phyloP scores from a whole-genome alignment of 2,329 filamentous ascomycete genomes.

The Zymoseptoria passerinii region DNA sequence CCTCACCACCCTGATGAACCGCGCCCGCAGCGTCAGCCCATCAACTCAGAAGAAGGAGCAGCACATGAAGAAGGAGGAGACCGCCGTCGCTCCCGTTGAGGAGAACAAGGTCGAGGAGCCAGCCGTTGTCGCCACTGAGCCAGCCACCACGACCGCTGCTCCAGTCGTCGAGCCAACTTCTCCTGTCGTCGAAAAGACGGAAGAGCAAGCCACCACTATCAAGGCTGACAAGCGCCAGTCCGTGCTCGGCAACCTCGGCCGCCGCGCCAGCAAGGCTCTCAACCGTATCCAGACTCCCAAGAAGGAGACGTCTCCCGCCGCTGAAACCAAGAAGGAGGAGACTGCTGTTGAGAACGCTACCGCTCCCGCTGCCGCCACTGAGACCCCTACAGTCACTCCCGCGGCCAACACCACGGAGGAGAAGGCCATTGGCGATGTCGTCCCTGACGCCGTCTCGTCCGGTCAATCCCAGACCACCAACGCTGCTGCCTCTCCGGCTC shows the following conservation, averaged over 20 bases:
- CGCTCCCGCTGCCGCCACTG: slow-evolving; percentile 13
- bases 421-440: slow-evolving; percentile 25
- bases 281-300: slow-evolving; percentile 25
- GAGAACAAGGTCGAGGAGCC: slow-evolving; percentile 15
- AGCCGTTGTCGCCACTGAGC: slow-evolving; percentile 17
- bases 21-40: slow-evolving; percentile 31
- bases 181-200: slow-evolving; percentile 16
- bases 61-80: slow-evolving; percentile 22
- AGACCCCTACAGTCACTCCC: background rate
- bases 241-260: slow-evolving; percentile 27
- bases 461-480: slow-evolving; percentile 23
- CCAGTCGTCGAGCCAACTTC: slow-evolving; percentile 27
- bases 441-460: slow-evolving; percentile 23
- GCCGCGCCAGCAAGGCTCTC: slow-evolving; percentile 29
- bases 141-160: slow-evolving; percentile 21
- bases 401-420: slow-evolving; percentile 17
- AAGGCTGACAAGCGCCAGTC: slow-evolving; percentile 27
- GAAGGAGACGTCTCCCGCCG: slow-evolving; percentile 22
- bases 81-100: slow-evolving; percentile 16
- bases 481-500: slow-evolving; percentile 20
- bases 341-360: slow-evolving; percentile 19
- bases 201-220: slow-evolving; percentile 18
- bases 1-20: slow-evolving; percentile 28
- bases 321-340: slow-evolving; percentile 15
- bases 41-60: slow-evolving; percentile 30